Evolutionary conservation across 1,284 basidiomycete genomes (phyloP).

Genomic region (Boletus smithii): DNA sequence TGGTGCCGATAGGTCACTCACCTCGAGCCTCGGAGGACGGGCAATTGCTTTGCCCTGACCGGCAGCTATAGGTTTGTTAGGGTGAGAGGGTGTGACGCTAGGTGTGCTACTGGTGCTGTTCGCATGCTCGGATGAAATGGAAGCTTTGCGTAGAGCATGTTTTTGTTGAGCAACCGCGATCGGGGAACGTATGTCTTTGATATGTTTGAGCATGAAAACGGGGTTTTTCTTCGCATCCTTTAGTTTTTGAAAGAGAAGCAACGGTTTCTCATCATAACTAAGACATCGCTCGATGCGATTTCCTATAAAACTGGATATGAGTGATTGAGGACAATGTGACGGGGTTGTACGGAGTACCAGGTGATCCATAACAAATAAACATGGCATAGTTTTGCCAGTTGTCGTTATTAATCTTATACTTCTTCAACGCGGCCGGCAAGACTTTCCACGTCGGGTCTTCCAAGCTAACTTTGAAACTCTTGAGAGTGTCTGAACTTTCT

Average conservation of each 20-base stretch:
- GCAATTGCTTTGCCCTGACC: conserved; percentile 33
- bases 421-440: conserved; percentile 94
- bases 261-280: conserved; percentile 96
- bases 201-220: conserved; percentile 98
- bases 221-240: conserved; percentile 98
- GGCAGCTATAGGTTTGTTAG: conserved; percentile 26
- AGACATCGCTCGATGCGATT: conserved; percentile 89
- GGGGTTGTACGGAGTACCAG: conserved; percentile 54
- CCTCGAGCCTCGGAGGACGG: conserved; percentile 64
- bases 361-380: conserved; percentile 96
- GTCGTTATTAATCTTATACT: conserved; percentile 98
- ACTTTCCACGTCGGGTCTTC: conserved; percentile 99
- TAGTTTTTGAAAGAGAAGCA: conserved; percentile 94
- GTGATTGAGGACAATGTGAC: too few relatives aligned
- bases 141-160: conserved; percentile 79
- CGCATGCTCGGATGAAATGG: conserved; percentile 33
- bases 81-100: conserved; percentile 17
- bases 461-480: conserved; percentile 86
- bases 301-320: conserved; percentile 39
- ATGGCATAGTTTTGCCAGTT: conserved; percentile 99
- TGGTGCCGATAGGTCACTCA: conserved; percentile 47
- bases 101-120: conserved; percentile 21
- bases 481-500: conserved; percentile 74
- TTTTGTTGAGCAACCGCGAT: conserved; percentile 94
- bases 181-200: conserved; percentile 96